Evolutionary conservation across 208 protist species (phyloP), one percentile per base, ranked within the genome.

Genomic region (Phytomonas sp.): DNA sequence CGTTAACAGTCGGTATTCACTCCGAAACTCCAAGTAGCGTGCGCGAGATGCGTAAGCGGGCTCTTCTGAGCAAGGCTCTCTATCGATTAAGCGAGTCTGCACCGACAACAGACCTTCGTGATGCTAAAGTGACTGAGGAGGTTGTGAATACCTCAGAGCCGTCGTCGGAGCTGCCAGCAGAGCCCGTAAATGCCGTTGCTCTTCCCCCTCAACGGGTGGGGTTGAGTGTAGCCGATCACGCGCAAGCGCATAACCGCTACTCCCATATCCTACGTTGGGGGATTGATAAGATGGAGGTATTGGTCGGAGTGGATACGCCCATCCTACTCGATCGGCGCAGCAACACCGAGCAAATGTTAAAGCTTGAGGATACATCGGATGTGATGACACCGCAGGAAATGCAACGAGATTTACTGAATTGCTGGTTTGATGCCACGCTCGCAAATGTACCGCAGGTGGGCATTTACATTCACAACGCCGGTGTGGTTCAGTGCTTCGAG

Each of bases 341-440:
- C 66, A 86, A 80, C 72, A 87, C 70, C 32, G 84, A 93, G 75
- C 81, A 86, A 66, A 78, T 94, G 30, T 60, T 94, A 34, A 77
- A 79, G 30, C 36, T 94, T 16, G 74, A 83, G 63, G 84, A 88
- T 42, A 49, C 70, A 29, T 63, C 42, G 4, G 72, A 77, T 45
- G 45, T 63, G 5, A 29, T 36, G 63, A 67, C 33, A 29, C 52
- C 23, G 59, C 45, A 73, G 60, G 63, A 70, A 63, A 77, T 91
- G 64, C 84, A 88, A 66, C 82, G 78, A 11, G 84, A 90, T 16
- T 68, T 73, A 6, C 76, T 95, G 30, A 75, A 73, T 60, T 84
- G 72, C 74, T 95, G 91, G 88, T 95, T 95, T 66, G 82, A 93
- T 56, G 87, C 88, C 10, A 92, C 83, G 52, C 74, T 93, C 45